Conservation (phyloP, 2,329 filamentous ascomycete species). For the Epichloe glyceriae region DNA sequence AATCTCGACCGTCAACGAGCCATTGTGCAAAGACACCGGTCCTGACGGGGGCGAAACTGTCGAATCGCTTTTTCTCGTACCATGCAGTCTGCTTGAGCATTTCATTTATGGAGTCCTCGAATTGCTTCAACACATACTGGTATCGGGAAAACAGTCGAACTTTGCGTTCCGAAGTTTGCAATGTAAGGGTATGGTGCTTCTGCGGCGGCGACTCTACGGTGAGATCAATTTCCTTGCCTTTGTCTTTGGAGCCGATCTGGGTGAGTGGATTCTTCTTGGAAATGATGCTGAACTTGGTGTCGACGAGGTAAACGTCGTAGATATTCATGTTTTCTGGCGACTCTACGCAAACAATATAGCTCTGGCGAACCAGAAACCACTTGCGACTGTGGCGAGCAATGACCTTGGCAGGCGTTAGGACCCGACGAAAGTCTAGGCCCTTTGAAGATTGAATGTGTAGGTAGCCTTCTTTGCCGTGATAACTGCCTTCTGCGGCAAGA, state of each 20-base stretch:
- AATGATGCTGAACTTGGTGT: constrained; percentile 72
- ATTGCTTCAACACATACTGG: constrained; percentile 78
- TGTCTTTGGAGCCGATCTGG: constrained; percentile 44
- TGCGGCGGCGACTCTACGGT: constrained; percentile 23
- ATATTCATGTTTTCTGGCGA: constrained; percentile 98
- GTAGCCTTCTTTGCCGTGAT: constrained; percentile 94
- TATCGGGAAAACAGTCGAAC: constrained; percentile 84
- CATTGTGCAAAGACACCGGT: constrained; percentile 83
- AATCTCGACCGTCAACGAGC: constrained; percentile 92
- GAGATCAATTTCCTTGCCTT: constrained; percentile 34
- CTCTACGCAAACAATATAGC: constrained; percentile 96
- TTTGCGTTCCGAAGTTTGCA: constrained; percentile 87
- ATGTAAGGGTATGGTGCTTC: constrained; percentile 72
- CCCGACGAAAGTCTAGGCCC: constrained; percentile 72
- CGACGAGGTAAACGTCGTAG: constrained; percentile 96
- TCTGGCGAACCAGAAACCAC: constrained; percentile 97
- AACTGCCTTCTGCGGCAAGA: constrained; percentile 87
- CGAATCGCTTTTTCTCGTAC: constrained; percentile 74
- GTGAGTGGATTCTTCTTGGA: constrained; percentile 51
- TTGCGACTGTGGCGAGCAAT: constrained; percentile 78
- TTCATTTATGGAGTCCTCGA: constrained; percentile 79
- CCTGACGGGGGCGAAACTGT: constrained; percentile 85
- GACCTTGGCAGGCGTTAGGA: constrained; percentile 65
- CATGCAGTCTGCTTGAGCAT: constrained; percentile 78
- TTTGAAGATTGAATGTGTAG: constrained; percentile 86